Conservation (phyloP, 306 rosid genomes). For the Gastrolobium villosum region DNA sequence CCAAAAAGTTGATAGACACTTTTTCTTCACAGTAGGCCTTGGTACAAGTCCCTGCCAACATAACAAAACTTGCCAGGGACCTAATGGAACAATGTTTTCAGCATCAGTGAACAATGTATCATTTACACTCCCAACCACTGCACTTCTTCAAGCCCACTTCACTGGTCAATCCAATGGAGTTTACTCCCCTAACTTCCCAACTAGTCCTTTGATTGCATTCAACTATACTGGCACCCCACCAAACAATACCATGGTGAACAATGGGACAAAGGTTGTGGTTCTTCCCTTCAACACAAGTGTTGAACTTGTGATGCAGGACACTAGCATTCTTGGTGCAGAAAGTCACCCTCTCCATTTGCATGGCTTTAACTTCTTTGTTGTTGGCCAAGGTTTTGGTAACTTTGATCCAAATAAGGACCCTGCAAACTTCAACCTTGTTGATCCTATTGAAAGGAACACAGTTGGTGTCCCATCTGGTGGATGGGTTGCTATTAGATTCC, state of each 20-base stretch:
- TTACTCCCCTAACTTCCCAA: conserved; percentile 60
- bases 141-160: conserved; percentile 73
- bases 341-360: conserved; percentile 81
- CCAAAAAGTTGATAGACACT: conserved; percentile 59
- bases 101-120: conserved; percentile 78
- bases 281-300: conserved; percentile 70
- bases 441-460: conserved; percentile 71
- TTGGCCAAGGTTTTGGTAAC: conserved; percentile 80
- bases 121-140: conserved; percentile 59
- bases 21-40: conserved; percentile 76
- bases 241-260: conserved; percentile 68
- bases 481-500: conserved; percentile 70
- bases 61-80: conserved; percentile 72
- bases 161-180: conserved; percentile 60
- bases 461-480: conserved; percentile 72
- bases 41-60: conserved; percentile 67
- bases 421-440: conserved; percentile 59
- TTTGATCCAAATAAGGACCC: conserved; percentile 63
- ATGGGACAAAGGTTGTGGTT: conserved; percentile 68
- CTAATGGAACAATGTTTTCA: conserved; percentile 73
- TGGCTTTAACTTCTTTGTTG: conserved; percentile 78
- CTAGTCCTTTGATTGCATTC: conserved; percentile 54
- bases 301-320: conserved; percentile 72
- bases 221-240: conserved; percentile 70
- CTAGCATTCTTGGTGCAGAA: conserved; percentile 68